A percentile compares a stretch with the other conserved stretches of the same genome.
These are phyloP conservation scores for Protomyces gravidus DNA, from an alignment of 1,139 yeast species.

Conservation along the genomic window DNA sequence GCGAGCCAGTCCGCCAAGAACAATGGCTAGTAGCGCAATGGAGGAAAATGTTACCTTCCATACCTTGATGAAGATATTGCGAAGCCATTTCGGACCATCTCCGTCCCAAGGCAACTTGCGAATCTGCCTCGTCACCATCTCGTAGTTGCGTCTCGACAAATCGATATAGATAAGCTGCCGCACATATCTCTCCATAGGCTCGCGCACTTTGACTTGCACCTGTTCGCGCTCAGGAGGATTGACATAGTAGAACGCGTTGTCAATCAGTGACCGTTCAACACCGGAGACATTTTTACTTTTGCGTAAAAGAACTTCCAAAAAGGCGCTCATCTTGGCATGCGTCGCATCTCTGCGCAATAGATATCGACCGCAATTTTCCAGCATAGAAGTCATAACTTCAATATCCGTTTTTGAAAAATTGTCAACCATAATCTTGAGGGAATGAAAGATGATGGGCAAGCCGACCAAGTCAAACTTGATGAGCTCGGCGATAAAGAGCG, in stretches of 20 bases:
- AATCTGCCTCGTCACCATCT: constrained; percentile 45
- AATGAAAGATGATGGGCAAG: constrained; percentile 61
- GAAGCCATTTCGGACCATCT: constrained; percentile 45
- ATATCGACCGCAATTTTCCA: constrained; percentile 71
- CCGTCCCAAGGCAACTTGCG: constrained; percentile 51
- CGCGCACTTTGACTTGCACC: constrained; percentile 37
- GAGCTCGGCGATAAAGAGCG: constrained; percentile 67
- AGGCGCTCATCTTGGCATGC: constrained; percentile 55
- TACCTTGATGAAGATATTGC: constrained; percentile 57
- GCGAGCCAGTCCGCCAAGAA: constrained; percentile 46
- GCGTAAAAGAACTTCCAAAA: constrained; percentile 55
- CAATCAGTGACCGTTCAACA: constrained; percentile 57
- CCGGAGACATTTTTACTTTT: constrained; percentile 51
- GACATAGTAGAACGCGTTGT: constrained; percentile 56
- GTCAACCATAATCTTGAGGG: constrained; percentile 48
- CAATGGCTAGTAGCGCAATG: constrained; percentile 49
- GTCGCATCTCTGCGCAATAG: constrained; percentile 61
- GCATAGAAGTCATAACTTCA: constrained; percentile 60
- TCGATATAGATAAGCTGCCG: constrained; percentile 47
- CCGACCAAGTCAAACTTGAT: constrained; percentile 77
- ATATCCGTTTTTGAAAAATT: constrained; percentile 57
- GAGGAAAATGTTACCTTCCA: constrained; percentile 59
- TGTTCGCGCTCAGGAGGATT: constrained; percentile 52
- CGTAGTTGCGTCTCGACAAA: constrained; percentile 44
- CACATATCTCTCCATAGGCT: constrained; percentile 40